These are phyloP conservation scores for Globisporangium yorkense DNA, from an alignment of 352 stramenopile genomes.

Conservation along the genomic window DNA sequence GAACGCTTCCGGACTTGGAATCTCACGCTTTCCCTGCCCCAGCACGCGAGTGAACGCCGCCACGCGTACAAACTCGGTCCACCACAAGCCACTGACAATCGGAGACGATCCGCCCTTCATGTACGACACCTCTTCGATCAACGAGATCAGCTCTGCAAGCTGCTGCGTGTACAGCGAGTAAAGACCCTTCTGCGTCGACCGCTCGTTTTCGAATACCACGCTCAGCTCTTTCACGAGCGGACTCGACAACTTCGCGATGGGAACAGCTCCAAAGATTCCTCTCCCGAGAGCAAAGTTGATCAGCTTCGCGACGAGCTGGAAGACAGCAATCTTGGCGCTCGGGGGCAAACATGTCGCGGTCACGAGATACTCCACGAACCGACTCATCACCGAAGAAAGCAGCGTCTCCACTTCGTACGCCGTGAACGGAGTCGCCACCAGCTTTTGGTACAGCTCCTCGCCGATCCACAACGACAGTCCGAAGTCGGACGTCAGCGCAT, in stretches of 20 bases:
- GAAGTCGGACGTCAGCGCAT: conserved; percentile 62
- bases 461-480: conserved; percentile 67
- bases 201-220: conserved; percentile 59
- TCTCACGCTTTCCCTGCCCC: conserved; percentile 32
- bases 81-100: conserved; percentile 41
- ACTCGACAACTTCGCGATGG: conserved; percentile 48
- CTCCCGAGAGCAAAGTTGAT: conserved; percentile 61
- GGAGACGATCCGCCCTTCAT: conserved; percentile 44
- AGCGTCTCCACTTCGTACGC: conserved; percentile 61
- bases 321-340: conserved; percentile 42
- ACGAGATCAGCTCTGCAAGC: conserved; percentile 49
- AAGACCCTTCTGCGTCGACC: conserved; percentile 48
- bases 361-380: conserved; percentile 44
- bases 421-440: conserved; percentile 41
- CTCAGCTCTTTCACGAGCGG: conserved; percentile 42
- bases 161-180: conserved; percentile 69
- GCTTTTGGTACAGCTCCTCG: conserved; percentile 59
- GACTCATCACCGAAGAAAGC: conserved; percentile 38
- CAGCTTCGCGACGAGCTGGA: conserved; percentile 50
- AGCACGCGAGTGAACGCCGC: conserved; percentile 53
- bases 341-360: conserved; percentile 27
- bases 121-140: conserved; percentile 53
- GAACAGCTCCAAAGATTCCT: conserved; percentile 44
- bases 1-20: conserved; percentile 24
- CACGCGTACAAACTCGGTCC: conserved; percentile 54